A percentile compares a stretch with the other conserved stretches of the same genome.
Evolutionary conservation across 768 basidiomycete species (phyloP).

Genomic region (Glaciozyma martinii): DNA sequence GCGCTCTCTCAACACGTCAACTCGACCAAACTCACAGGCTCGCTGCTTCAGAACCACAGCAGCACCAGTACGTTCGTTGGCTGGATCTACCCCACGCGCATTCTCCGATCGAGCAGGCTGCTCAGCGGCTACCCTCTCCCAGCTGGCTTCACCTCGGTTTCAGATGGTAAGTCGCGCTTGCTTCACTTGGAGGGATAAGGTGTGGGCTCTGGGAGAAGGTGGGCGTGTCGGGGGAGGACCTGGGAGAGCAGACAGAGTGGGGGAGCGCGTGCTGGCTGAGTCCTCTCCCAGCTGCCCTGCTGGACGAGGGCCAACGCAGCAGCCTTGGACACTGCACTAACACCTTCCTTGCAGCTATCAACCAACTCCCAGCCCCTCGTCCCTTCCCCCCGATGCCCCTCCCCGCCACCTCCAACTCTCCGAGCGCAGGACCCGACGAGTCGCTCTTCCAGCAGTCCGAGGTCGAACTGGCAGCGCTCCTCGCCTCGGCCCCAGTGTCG

Average conservation of each 20-base stretch:
- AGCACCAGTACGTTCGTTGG: too few relatives aligned
- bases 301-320: background rate
- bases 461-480: constrained; percentile 10
- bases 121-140: constrained; percentile 30
- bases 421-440: constrained; percentile 6
- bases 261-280: too few relatives aligned
- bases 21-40: too few relatives aligned
- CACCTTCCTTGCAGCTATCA: constrained; percentile 7
- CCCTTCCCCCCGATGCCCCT: constrained; percentile 18
- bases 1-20: too few relatives aligned
- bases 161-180: constrained; percentile 8
- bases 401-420: background rate
- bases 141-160: constrained; percentile 3
- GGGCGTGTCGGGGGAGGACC: background rate
- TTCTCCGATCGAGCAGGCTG: background rate
- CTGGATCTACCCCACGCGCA: background rate
- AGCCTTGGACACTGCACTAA: background rate
- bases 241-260: too few relatives aligned
- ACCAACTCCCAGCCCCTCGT: constrained; percentile 13
- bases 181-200: background rate
- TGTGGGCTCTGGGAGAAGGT: too few relatives aligned
- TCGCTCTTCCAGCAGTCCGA: constrained; percentile 14
- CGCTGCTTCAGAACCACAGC: too few relatives aligned
- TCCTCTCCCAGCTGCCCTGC: too few relatives aligned
- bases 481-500: background rate